Percentiles rank a stretch among this genome's conserved stretches.
These are phyloP conservation scores for Schizonepeta tenuifolia DNA, from an alignment of 257 asterid genomes.

Conservation along the genomic window DNA sequence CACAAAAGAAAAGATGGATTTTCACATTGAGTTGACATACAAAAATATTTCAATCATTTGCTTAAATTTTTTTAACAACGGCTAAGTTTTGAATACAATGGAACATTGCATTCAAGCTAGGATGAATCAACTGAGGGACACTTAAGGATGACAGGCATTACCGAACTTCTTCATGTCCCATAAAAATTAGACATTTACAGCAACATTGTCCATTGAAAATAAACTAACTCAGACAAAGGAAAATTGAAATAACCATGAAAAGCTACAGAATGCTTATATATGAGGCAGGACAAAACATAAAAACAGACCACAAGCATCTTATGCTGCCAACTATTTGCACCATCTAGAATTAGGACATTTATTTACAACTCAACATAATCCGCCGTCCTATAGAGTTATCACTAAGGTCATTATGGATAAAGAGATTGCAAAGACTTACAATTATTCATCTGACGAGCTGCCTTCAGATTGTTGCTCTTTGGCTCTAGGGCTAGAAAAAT, in stretches of 20 bases:
- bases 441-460: constrained; percentile 41
- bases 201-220: not conserved
- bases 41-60: not conserved
- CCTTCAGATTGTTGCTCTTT: constrained; percentile 48
- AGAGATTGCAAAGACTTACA: constrained; percentile 42
- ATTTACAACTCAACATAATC: constrained; percentile 17
- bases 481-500: constrained; percentile 61
- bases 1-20: not conserved
- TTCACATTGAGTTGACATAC: not conserved
- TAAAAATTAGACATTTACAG: not conserved
- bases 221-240: not conserved
- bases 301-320: not conserved
- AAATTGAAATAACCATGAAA: not conserved
- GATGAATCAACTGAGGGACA: not conserved
- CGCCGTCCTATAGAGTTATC: constrained; percentile 8
- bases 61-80: not conserved
- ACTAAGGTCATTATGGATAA: constrained; percentile 23
- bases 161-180: constrained; percentile 2
- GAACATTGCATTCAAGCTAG: constrained; percentile 11
- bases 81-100: not conserved
- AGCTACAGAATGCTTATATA: not conserved
- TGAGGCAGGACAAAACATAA: constrained; percentile 6
- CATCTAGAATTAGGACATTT: not conserved
- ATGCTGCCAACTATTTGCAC: constrained; percentile 9
- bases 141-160: not conserved